These are phyloP conservation scores for Phanerodontia chrysosporium DNA, from an alignment of 768 basidiomycete genomes.

Conservation along the genomic window DNA sequence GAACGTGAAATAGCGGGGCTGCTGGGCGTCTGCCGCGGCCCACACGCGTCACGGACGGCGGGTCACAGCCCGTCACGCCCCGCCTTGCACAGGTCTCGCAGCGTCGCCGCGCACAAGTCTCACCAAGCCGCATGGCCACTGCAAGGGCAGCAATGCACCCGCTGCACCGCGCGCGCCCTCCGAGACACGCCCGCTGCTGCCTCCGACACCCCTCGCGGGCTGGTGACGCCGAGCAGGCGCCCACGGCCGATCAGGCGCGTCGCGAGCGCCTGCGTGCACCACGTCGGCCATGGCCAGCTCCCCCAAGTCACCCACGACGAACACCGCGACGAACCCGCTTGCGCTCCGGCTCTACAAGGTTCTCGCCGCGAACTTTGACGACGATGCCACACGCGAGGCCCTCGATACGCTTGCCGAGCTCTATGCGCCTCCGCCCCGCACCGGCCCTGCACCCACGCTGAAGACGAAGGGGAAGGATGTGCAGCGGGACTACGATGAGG, in stretches of 20 bases:
- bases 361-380: slow-evolving; percentile 74
- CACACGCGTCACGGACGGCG: not conserved
- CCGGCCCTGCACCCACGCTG: slow-evolving; percentile 16
- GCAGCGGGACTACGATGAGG: slow-evolving; percentile 25
- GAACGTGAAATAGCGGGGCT: not conserved
- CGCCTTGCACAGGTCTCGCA: not conserved
- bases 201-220: no score
- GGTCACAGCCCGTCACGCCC: not conserved
- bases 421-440: slow-evolving; percentile 41
- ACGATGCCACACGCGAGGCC: slow-evolving; percentile 74
- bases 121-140: not conserved
- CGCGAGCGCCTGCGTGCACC: not conserved
- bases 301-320: slow-evolving; percentile 20
- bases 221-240: not conserved
- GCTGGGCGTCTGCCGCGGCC: not conserved
- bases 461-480: slow-evolving; percentile 31
- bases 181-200: no score
- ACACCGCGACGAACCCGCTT: slow-evolving; percentile 59
- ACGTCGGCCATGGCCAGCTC: slow-evolving; percentile 17
- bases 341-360: slow-evolving; percentile 90
- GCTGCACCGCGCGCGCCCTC: not conserved
- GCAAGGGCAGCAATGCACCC: not conserved
- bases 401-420: slow-evolving; percentile 78
- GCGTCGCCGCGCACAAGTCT: not conserved
- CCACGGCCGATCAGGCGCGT: not conserved